phyloP scores from a whole-genome alignment of 2,329 filamentous ascomycete genomes.

The Colletotrichum horii region DNA sequence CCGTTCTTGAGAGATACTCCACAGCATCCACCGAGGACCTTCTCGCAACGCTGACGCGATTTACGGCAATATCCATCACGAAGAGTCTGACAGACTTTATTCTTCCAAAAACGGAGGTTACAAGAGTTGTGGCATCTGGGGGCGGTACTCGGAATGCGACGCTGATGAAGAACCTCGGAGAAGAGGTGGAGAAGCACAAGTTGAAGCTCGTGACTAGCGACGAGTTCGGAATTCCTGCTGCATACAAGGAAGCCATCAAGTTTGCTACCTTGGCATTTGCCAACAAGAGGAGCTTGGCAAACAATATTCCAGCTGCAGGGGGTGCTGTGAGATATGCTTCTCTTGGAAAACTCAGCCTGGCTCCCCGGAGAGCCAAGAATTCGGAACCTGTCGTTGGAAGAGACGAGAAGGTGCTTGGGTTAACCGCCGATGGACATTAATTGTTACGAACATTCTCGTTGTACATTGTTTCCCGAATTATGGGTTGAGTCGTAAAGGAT shows the following conservation, averaged over 20 bases:
- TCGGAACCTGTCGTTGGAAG: conserved; percentile 4
- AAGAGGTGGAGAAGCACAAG: conserved; percentile 17
- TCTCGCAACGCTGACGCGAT: conserved; percentile 26
- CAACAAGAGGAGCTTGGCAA: conserved; percentile 28
- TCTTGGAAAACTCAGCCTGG: conserved; percentile 31
- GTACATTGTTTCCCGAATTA: neutral
- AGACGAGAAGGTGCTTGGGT: neutral
- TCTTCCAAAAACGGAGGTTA: conserved; percentile 24
- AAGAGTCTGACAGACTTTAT: conserved; percentile 28
- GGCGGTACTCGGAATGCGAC: conserved; percentile 30
- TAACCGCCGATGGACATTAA: neutral
- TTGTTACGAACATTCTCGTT: neutral
- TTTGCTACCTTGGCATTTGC: conserved; percentile 34
- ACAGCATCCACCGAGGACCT: conserved; percentile 26
- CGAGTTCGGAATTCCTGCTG: conserved; percentile 31
- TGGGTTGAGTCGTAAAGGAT: neutral
- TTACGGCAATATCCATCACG: conserved; percentile 20
- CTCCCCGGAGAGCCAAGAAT: conserved; percentile 17
- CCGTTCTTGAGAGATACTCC: conserved; percentile 20
- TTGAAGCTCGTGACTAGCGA: conserved; percentile 28
- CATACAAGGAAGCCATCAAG: conserved; percentile 36
- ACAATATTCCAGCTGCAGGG: conserved; percentile 32
- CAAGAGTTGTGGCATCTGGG: conserved; percentile 28
- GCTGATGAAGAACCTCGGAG: conserved; percentile 25
- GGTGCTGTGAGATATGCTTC: conserved; percentile 31